Percentiles rank a stretch among this genome's conserved stretches.
Evolutionary conservation across 495 filamentous ascomycete genomes (phyloP).

Genomic region (Xylaria scruposa): DNA sequence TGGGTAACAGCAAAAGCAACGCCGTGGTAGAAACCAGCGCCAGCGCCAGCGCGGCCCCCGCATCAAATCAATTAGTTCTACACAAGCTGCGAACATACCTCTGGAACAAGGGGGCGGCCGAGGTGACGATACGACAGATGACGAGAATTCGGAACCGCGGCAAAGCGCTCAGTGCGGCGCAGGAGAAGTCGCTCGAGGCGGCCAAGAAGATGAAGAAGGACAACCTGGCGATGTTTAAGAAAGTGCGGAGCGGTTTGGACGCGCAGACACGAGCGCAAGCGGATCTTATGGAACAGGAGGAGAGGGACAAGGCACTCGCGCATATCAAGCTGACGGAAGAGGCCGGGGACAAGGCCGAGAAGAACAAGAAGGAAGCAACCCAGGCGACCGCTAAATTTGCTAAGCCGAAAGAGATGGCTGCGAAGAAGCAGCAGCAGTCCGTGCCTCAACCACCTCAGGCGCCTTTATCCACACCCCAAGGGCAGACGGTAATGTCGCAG

Average conservation of each 20-base stretch:
- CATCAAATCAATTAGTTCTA: background rate
- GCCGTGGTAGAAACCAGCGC: background rate
- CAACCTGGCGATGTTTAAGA: background rate
- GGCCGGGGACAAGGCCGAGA: background rate
- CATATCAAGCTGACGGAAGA: background rate
- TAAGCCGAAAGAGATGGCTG: background rate
- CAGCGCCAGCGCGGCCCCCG: background rate
- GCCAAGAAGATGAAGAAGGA: background rate
- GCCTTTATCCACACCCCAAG: background rate
- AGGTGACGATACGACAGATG: background rate
- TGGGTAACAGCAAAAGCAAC: background rate
- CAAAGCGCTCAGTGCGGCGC: background rate
- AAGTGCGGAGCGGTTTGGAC: background rate
- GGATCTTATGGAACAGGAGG: background rate
- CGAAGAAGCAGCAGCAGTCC: background rate
- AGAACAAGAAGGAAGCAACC: background rate
- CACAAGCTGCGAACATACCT: background rate
- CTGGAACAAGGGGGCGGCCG: background rate
- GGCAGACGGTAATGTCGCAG: background rate
- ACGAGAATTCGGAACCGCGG: background rate
- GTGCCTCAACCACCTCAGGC: background rate
- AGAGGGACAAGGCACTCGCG: background rate
- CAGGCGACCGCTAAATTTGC: background rate
- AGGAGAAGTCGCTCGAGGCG: background rate
- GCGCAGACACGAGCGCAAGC: background rate